Base-by-base conservation (phyloP, 2,329 filamentous ascomycete species). In the Aspergillus luchuensis region DNA sequence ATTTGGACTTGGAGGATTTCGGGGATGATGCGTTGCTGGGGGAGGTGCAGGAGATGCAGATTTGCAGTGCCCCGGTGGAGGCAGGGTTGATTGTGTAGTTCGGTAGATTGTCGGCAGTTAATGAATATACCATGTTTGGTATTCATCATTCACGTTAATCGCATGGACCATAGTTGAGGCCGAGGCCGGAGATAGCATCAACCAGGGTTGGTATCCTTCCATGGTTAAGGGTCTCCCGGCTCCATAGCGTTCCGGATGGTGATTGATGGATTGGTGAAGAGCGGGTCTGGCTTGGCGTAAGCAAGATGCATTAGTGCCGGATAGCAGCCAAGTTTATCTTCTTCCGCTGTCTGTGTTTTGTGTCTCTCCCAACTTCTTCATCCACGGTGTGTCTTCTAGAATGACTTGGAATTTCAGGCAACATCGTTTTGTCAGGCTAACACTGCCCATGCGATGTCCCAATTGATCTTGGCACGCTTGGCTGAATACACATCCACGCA, bases 1-100 rank as follows among this genome's bases (percentile, higher is more conserved):
- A 77, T 64, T 56, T 77, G n/a, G 69, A 72, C 56, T 47, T 72
- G 53, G 74, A 76, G 54, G 73, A 76, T 66, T 73, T 72, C 59
- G 57, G 67, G n/a, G 69, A 65, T n/a, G 66, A 64, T 59, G 63
- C 58, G 17, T 47, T 72, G 30, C 43, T 75, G 2, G 45, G 66
- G 50, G 68, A 69, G 45, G 70, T 73, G 15, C 71, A 74, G 54
- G 56, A 56, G 21, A 69, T 72, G 36, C 67, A 69, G 51, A 59
- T 72, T 28, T 65, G 60, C 54, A 60, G 60, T 5, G 65, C 67
- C 5, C 70, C 69, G 3, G 64, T 67, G 15, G 57, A 61, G 23
- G 30, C 59, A 48, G 71, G 71, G 2, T 53, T 73, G 8, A 71
- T 71, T 57, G 28, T 30, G 19, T 65, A 60, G 28, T 28, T n/a